Evolutionary conservation across 306 rosid genomes (phyloP), one percentile per base, ranked within the genome.

Genomic region (Prunus mira): DNA sequence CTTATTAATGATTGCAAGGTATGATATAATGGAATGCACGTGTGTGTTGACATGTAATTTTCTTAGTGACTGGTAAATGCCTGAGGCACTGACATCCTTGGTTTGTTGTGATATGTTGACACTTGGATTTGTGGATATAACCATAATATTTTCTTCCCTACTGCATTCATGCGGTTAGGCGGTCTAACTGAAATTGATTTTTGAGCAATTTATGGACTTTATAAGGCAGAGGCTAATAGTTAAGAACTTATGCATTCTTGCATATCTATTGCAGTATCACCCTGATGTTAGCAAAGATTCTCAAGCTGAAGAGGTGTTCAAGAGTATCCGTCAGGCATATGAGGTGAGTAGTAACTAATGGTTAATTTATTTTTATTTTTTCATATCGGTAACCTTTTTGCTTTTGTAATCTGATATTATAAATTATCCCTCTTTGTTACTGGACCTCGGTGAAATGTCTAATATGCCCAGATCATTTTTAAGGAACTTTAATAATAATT

Each of bases 271-370:
- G 88, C 93, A 92, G 97, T 92, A 86, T 81, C 98, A 92, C 82
- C 96, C 97, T 25, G 97, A 94, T 84, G 98, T 94, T 62, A 87
- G 92, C 92, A 90, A 89, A 85, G 90, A 88, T 85, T 86, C 87
- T n/a, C 89, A 74, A 57, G 90, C 96, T 38, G 83, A 79, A 66
- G 93, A 90, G 64, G 72, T 83, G 67, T 94, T 94, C 93, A 92
- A 87, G 90, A 89, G 73, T 83, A 84, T 92, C 81, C 92, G 75
- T 60, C 87, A 60, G 73, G 95, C 98, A 24, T 90, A 94, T 80
- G 93, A 94, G 81, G 97, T 89, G 76, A 90, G 89, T 32, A 12
- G 6, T 7, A 0, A 38, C 45, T 32, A n/a, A 28, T 25, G 17
- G n/a, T n/a, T 20, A 10, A 22, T 6, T 38, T 34, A 0, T 38